A percentile compares a stretch with the other conserved stretches of the same genome.
Evolutionary conservation across 2,329 filamentous ascomycete genomes (phyloP).

Genomic region (Xylariaceae sp.): DNA sequence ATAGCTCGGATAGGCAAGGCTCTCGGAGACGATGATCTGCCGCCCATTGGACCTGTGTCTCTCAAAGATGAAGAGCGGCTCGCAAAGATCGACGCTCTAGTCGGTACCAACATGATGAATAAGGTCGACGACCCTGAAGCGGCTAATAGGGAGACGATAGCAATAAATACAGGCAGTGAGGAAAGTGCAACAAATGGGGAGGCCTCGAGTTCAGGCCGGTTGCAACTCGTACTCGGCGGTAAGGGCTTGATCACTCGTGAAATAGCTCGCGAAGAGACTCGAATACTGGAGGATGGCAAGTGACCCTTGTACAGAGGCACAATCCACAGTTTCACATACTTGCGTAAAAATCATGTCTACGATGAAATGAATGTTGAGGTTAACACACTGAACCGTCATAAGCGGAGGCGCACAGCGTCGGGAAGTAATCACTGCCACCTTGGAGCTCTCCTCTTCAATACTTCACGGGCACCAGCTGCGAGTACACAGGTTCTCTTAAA

Average conservation of each 20-base stretch:
- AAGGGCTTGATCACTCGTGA: not conserved
- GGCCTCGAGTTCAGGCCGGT: not conserved
- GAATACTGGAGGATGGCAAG: not conserved
- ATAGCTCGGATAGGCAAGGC: slow-evolving; percentile 7
- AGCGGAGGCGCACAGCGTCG: no score
- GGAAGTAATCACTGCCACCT: no score
- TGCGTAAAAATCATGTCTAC: no score
- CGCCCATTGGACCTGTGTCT: slow-evolving; percentile 4
- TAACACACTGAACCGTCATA: no score
- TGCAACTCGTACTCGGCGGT: not conserved
- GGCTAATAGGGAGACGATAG: not conserved
- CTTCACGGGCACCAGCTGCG: no score
- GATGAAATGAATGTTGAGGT: no score
- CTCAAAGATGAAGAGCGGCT: not conserved
- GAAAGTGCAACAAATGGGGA: not conserved
- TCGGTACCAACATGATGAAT: not conserved
- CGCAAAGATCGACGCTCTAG: not conserved
- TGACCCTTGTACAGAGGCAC: no score
- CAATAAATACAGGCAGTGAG: not conserved
- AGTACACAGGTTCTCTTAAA: no score
- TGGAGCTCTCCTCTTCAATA: no score
- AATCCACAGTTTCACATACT: no score
- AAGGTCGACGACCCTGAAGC: not conserved
- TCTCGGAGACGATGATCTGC: slow-evolving; percentile 7
- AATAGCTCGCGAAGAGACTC: not conserved